These are phyloP conservation scores for Stephanocyclus meneghinianus DNA, from an alignment of 352 stramenopile genomes.

Conservation along the genomic window DNA sequence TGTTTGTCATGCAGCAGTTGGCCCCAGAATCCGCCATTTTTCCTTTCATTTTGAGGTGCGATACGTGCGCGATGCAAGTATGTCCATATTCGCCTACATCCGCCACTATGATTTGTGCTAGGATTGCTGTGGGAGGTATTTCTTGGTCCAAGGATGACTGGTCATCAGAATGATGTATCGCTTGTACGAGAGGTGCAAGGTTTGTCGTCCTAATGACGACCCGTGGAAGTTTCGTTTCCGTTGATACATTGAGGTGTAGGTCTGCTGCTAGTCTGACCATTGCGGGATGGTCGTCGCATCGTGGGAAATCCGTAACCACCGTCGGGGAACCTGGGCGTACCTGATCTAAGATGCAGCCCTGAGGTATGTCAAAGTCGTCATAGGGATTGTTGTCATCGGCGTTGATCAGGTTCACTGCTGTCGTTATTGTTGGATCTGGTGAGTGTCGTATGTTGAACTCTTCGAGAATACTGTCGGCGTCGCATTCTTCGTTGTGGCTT, in stretches of 20 bases:
- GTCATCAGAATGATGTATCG: no score
- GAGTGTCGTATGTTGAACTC: no score
- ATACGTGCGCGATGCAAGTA: background rate
- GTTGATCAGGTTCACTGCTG: background rate
- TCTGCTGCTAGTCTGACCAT: background rate
- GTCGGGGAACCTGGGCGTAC: background rate
- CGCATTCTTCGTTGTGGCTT: no score
- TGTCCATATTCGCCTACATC: background rate
- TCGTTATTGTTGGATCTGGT: background rate
- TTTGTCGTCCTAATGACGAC: background rate
- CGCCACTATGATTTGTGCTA: background rate
- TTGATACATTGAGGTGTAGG: background rate
- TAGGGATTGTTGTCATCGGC: background rate
- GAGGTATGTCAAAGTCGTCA: background rate
- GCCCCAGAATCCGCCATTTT: background rate
- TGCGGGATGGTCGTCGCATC: background rate
- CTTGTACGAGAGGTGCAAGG: no score
- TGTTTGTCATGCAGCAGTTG: slow-evolving; percentile 3
- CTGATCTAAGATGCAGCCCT: background rate
- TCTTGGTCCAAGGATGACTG: no score
- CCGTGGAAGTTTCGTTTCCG: background rate
- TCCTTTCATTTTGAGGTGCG: background rate
- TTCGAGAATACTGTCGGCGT: no score
- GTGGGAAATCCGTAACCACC: background rate
- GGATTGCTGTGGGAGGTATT: background rate